Percentiles rank a stretch among this genome's conserved stretches.
Evolutionary conservation across 2,329 filamentous ascomycete species (phyloP).

Genomic region (Alternaria gaisen): DNA sequence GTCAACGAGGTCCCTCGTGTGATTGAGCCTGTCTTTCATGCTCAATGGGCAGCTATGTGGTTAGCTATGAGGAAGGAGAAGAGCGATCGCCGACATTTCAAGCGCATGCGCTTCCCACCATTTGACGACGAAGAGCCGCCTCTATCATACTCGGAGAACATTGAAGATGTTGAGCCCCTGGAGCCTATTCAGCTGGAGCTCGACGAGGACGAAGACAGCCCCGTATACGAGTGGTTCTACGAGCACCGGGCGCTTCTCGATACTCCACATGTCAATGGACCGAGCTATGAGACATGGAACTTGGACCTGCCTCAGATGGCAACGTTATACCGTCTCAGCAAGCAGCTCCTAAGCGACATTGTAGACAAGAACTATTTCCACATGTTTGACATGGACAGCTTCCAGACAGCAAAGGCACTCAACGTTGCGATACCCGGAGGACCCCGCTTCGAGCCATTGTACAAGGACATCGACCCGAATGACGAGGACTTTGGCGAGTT

Average conservation of each 20-base stretch:
- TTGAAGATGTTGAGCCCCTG: constrained; percentile 95
- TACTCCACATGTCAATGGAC: constrained; percentile 92
- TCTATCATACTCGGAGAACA: constrained; percentile 97
- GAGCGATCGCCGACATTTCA: constrained; percentile 93
- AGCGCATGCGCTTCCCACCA: constrained; percentile 97
- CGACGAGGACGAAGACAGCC: constrained; percentile 88
- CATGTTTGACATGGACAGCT: constrained; percentile 94
- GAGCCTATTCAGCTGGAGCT: constrained; percentile 99
- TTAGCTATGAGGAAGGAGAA: constrained; percentile 98
- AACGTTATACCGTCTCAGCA: constrained; percentile 88
- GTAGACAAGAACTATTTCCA: constrained; percentile 98
- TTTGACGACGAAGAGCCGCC: constrained; percentile 99
- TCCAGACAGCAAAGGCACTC: constrained; percentile 93
- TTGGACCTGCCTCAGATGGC: constrained; percentile 94
- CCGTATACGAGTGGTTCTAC: constrained; percentile 97
- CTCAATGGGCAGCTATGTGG: constrained; percentile 99
- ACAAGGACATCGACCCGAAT: constrained; percentile 98
- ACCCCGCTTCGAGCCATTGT: constrained; percentile 93
- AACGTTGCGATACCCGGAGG: constrained; percentile 98
- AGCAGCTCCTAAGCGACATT: constrained; percentile 88
- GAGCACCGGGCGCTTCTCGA: constrained; percentile 91
- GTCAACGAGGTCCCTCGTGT: constrained; percentile 97
- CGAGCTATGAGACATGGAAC: constrained; percentile 97
- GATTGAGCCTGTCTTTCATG: constrained; percentile 96
- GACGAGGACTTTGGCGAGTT: constrained; percentile 99